Base-by-base conservation (phyloP, 2,329 filamentous ascomycete species). In the Fonsecaea nubica region DNA sequence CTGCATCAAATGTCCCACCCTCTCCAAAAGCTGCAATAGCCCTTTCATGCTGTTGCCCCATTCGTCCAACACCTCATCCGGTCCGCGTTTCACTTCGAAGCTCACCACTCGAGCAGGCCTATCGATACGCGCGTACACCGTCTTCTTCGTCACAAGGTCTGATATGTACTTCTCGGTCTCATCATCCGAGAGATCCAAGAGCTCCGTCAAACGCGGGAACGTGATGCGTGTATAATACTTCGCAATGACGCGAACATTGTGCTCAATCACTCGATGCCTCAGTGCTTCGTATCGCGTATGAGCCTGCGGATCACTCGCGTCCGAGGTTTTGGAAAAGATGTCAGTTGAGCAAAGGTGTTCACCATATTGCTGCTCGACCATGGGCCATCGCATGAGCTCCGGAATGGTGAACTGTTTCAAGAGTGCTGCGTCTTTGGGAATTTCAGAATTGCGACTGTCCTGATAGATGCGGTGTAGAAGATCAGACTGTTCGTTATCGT, bases 151-250 rank as follows among this genome's bases (percentile, higher is more conserved):
- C 58, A 99, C 95, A 68, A 99, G 84, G 75, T 99, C 92, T 78
- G 92, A 96, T 75, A 99, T 97, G 83, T 98, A 98, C 85, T 96
- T 97, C 82, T 99, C 95, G 9, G 95, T 98, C 84, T 99, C 95
- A 67, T 96, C 92, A 78, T 96, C 93, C 0, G 90, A 90, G 72
- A 99, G 84, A 77, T 99, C 95, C 64, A 99, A 88, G 35, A 99
- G 87, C 79, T 95, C 87, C 7, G 93, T 97, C 68, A 99, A 84
- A 38, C 95, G 92, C 71, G 89, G 88, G 86, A 97, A 95, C 78
- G 92, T 90, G 77, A 99, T 96, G 74, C 95, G 92, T 25, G 95
- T 99, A 83, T 99, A 99, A 85, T 99, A 99, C 81, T 97, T 97
- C 74, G 95, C 95, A 42, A 99, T 88, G 1, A 99, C 95, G 60